phyloP scores from a whole-genome alignment of 805 yeast genomes.

The Lipomyces yamadae region DNA sequence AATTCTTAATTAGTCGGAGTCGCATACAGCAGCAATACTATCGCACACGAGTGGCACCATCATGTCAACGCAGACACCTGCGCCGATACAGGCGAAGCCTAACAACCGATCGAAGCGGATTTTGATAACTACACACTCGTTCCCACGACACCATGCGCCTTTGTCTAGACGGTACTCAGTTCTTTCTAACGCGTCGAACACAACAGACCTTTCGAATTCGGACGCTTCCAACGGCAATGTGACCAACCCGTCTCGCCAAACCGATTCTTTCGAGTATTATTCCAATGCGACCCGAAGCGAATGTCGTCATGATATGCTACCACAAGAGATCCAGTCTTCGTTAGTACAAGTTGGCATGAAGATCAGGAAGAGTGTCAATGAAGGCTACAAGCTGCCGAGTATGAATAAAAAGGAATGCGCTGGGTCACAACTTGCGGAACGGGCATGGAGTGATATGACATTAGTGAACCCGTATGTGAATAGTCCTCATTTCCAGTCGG shows the following conservation, averaged over 20 bases:
- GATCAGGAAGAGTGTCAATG: slow-evolving; percentile 32
- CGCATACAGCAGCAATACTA: background rate
- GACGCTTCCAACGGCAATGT: background rate
- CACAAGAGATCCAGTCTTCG: slow-evolving; percentile 26
- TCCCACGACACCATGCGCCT: slow-evolving; percentile 31
- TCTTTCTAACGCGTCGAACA: slow-evolving; percentile 3
- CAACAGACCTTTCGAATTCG: background rate
- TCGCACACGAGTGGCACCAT: background rate
- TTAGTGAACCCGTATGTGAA: slow-evolving; percentile 16
- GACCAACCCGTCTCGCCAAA: slow-evolving; percentile 8
- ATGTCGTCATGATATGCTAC: slow-evolving; percentile 3
- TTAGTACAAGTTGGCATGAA: slow-evolving; percentile 34
- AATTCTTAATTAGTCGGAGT: background rate
- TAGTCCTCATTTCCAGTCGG: background rate
- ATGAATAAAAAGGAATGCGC: background rate
- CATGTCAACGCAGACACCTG: background rate
- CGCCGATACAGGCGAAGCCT: background rate
- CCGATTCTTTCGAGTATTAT: slow-evolving; percentile 20
- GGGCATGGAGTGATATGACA: slow-evolving; percentile 14
- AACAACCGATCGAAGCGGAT: slow-evolving; percentile 23
- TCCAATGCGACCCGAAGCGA: slow-evolving; percentile 11
- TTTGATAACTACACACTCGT: slow-evolving; percentile 27
- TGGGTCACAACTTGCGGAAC: slow-evolving; percentile 6
- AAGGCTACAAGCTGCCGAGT: slow-evolving; percentile 31
- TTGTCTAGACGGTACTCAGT: slow-evolving; percentile 26